Percentiles rank a stretch among this genome's conserved stretches.
Conservation (phyloP, 2,329 filamentous ascomycete genomes). For the Macrophomina tecta region DNA sequence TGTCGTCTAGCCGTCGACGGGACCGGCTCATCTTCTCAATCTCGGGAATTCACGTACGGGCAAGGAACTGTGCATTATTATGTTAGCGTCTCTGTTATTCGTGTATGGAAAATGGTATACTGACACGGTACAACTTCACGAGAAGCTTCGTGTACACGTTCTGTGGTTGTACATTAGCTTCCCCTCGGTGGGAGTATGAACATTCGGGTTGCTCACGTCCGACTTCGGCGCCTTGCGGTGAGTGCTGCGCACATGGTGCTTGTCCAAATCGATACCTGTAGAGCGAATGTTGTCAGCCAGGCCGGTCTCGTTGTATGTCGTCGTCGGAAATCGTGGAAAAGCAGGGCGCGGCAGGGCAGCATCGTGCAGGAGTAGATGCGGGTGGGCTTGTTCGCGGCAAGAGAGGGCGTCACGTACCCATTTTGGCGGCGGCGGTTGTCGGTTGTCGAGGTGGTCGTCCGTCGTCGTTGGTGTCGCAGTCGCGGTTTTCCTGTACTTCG, state of each 20-base stretch:
- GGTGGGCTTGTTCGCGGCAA: neutral
- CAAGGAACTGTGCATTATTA: conserved; percentile 66
- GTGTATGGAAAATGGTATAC: too few relatives aligned
- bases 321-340: conserved; percentile 2
- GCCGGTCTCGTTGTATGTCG: neutral
- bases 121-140: conserved; percentile 89
- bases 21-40: neutral
- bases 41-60: conserved; percentile 69
- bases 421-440: conserved; percentile 28
- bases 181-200: too few relatives aligned
- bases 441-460: conserved; percentile 28
- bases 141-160: conserved; percentile 72
- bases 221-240: conserved; percentile 97
- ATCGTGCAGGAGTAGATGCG: conserved; percentile 5
- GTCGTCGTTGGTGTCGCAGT: conserved; percentile 28
- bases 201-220: conserved; percentile 55
- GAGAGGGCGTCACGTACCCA: conserved; percentile 27
- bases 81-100: too few relatives aligned
- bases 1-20: conserved; percentile 4
- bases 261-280: conserved; percentile 54
- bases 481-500: conserved; percentile 21
- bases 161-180: too few relatives aligned
- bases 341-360: neutral
- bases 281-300: conserved; percentile 17
- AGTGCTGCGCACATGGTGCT: conserved; percentile 67